Base-by-base conservation (phyloP, 148 eudicot genomes). In the Amaranthus cruentus region DNA sequence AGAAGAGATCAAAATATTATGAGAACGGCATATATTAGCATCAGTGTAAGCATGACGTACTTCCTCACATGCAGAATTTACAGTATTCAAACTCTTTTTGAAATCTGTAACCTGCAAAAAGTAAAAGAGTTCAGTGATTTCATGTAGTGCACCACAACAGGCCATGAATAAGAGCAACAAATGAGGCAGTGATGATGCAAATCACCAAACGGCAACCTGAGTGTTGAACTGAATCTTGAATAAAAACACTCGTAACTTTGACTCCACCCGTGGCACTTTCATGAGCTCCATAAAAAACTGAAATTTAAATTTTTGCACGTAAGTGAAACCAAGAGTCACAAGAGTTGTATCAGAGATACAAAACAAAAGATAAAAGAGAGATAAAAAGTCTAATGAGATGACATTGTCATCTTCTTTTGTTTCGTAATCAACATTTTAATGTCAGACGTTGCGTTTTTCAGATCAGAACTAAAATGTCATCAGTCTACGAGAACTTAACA, bases 261-360 rank as follows among this genome's bases (percentile, higher is more conserved):
- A 88, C 79, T 94, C 98, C 83, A 91, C 96, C 61, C 98, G 84
- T 44, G 97, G 98, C 71, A 84, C 98, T 83, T 94, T 94, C 98
- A 94, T 94, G 77, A 94, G 87, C 93, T 94, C 98, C 83, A 91
- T 5, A 77, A 91, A 91, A 71, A 88, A 91, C 97, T 93, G 91
- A 59, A 87, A 84, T 9, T 68, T 38, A 69, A 50, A 68, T 58
- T 8, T 53, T 65, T 47, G 68, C 68, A 55, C 48, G 54, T 64
- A 43, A 70, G 68, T 68, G 55, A 64, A 47, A 55, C 59, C 51
- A 73, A 68, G 15, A 69, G 46, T 74, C 14, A 18, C 75, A 65
- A 43, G 12, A 57, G 70, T 42, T 44, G 15, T 42, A 70, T 28
- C 13, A 48, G 3, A 62, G 12, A 10, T 56, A 55, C 9, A n/a